Base-by-base conservation (phyloP, 805 yeast genomes). In the Yamadazyma insecticola region DNA sequence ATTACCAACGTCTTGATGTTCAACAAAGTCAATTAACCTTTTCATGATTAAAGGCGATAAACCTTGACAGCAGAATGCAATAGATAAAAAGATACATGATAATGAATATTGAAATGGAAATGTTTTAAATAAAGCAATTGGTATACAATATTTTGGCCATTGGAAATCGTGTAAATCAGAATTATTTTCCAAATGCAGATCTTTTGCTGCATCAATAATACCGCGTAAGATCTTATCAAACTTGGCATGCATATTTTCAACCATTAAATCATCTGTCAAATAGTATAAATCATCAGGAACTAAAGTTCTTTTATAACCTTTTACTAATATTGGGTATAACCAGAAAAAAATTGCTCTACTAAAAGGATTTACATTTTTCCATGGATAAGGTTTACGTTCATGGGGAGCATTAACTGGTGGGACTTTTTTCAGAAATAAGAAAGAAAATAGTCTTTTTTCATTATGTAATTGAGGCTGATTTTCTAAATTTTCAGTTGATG, bases 1-100 rank as follows among this genome's bases (percentile, higher is more conserved):
- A 10, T 67, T 54, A 6, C 74, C 72, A 16, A 53, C 48, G 13
- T 36, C 37, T 30, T 70, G 67, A 28, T 51, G 48, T 41, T 72
- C 76, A n/a, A 84, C 83, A 43, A 74, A 83, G 25, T 63, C 63
- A 39, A 86, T 81, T 36, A 87, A 60, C 22, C 72, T 65, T 50
- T 77, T 74, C 3, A 85, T 75, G 8, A 85, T 51, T 41, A 86
- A 60, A 1, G 95, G 89, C 22, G 78, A 75, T 18, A 78, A 57
- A 1, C 83, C 76, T 33, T 63, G 60, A 16, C 69, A 61, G 12
- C 63, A 47, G 48, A 76, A 81, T 1, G 75, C 63, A 4, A 63
- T 27, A 0, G 63, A 54, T 41, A 76, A 70, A 42, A 55, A 65
- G 2, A 63, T 3, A 24, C 71, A 39, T 10, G 72, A 58, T 29